These are phyloP conservation scores for Tolypocladium nubicola DNA, from an alignment of 2,329 filamentous ascomycete genomes.

Conservation along the genomic window DNA sequence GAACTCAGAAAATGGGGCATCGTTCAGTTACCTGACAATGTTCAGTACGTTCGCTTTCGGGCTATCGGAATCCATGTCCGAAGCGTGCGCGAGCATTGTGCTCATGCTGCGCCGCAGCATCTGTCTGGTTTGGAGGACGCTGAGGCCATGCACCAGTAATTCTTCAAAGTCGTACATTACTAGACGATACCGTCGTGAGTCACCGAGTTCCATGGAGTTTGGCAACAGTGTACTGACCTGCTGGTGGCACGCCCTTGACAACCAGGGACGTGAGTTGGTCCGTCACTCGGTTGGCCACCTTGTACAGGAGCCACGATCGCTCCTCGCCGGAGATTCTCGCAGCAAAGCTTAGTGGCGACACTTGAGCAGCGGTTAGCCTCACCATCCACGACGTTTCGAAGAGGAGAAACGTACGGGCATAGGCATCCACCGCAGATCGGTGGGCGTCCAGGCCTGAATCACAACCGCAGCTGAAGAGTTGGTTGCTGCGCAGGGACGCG, in stretches of 20 bases:
- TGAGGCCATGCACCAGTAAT: background rate
- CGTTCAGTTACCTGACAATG: background rate
- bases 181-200: background rate
- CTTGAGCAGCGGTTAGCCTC: background rate
- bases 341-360: background rate
- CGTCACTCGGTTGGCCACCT: background rate
- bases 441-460: background rate
- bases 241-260: background rate
- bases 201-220: background rate
- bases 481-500: background rate
- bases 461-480: background rate
- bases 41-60: background rate
- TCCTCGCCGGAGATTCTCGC: background rate
- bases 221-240: background rate
- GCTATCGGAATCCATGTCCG: background rate
- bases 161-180: conserved; percentile 2
- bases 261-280: background rate
- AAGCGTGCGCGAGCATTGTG: conserved; percentile 1
- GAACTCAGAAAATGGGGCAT: background rate
- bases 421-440: background rate
- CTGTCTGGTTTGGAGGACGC: background rate
- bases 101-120: background rate
- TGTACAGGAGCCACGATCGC: background rate
- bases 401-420: background rate
- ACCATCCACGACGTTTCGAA: no score